These are phyloP conservation scores for Sporisorium exsertum DNA, from an alignment of 1,284 basidiomycete genomes.

Conservation along the genomic window DNA sequence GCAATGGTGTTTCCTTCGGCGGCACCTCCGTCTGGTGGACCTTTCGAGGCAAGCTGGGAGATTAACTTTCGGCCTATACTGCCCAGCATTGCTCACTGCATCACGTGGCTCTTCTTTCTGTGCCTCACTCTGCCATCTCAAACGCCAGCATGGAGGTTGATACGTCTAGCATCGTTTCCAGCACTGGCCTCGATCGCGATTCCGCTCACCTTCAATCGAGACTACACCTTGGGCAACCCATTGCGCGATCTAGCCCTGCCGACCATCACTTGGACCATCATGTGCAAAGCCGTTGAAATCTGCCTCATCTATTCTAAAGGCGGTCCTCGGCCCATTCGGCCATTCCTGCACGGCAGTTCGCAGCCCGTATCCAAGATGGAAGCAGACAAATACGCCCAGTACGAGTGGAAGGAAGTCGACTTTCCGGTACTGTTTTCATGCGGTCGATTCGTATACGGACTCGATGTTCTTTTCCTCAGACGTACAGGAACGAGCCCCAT, in stretches of 20 bases:
- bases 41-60: conserved; percentile 29
- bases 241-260: conserved; percentile 35
- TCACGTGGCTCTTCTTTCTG: conserved; percentile 35
- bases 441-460: conserved; percentile 22
- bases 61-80: conserved; percentile 33
- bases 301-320: conserved; percentile 28
- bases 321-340: conserved; percentile 34
- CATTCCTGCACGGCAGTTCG: conserved; percentile 12
- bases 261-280: conserved; percentile 32
- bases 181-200: conserved; percentile 5
- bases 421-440: conserved; percentile 15
- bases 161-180: conserved; percentile 37
- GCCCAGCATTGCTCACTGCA: conserved; percentile 12
- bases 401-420: conserved; percentile 36
- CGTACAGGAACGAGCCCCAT: conserved; percentile 28
- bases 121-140: conserved; percentile 32
- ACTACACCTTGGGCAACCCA: conserved; percentile 36
- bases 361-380: conserved; percentile 16
- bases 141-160: conserved; percentile 13
- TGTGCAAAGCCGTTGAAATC: conserved; percentile 36
- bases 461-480: conserved; percentile 24
- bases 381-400: conserved; percentile 11
- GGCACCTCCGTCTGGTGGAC: neutral
- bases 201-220: conserved; percentile 19
- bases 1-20: conserved; percentile 11